Conservation (phyloP, 2,329 filamentous ascomycete genomes). For the Aspergillus sp. region DNA sequence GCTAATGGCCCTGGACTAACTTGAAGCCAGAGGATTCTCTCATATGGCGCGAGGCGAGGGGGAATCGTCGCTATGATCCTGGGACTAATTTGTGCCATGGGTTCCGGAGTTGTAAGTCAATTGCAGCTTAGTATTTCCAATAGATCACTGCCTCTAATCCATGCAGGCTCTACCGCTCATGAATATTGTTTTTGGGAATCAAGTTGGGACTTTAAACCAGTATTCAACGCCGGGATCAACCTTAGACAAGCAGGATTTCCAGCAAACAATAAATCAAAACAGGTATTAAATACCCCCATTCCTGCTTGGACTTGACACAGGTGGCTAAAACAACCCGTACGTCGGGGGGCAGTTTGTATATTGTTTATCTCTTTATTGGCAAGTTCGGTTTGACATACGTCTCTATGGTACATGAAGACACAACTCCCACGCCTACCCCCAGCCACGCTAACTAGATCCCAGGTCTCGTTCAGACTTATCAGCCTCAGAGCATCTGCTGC, state of each 20-base stretch:
- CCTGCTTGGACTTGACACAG: slow-evolving; percentile 26
- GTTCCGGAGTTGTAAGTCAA: slow-evolving; percentile 24
- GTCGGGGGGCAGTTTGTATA: slow-evolving; percentile 18
- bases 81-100: slow-evolving; percentile 20
- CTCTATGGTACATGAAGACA: background rate
- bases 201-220: slow-evolving; percentile 57
- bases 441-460: slow-evolving; percentile 9
- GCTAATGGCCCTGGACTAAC: background rate
- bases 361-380: slow-evolving; percentile 39
- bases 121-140: no score
- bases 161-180: slow-evolving; percentile 49
- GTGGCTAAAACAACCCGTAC: no score
- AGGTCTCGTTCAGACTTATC: slow-evolving; percentile 44
- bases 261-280: slow-evolving; percentile 47
- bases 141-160: background rate
- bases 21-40: slow-evolving; percentile 14
- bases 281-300: slow-evolving; percentile 27
- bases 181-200: slow-evolving; percentile 59
- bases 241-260: slow-evolving; percentile 50
- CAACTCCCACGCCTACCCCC: background rate
- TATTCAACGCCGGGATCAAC: slow-evolving; percentile 50
- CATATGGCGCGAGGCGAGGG: slow-evolving; percentile 17
- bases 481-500: slow-evolving; percentile 52
- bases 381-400: slow-evolving; percentile 33
- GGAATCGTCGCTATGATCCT: slow-evolving; percentile 9